Percentiles rank a stretch among this genome's conserved stretches.
Conservation (phyloP, 2,329 filamentous ascomycete genomes). For the Aspergillus viridinutans region DNA sequence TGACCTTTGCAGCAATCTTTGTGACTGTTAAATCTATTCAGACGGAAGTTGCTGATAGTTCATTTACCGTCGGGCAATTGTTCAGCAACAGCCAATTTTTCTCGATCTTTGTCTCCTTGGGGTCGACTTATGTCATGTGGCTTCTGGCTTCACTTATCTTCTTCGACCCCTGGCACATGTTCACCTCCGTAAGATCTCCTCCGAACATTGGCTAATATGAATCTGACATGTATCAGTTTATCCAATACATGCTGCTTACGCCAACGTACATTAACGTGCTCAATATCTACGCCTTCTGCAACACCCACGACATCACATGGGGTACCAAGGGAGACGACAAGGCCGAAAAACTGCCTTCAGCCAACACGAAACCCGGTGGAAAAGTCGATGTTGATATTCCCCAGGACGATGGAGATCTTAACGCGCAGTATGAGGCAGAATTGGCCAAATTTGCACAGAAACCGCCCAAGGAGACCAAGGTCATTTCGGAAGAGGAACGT, state of each 20-base stretch:
- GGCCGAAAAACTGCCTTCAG: constrained; percentile 80
- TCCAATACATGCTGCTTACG: constrained; percentile 91
- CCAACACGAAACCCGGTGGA: constrained; percentile 85
- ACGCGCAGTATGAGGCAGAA: constrained; percentile 90
- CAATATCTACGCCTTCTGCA: constrained; percentile 98
- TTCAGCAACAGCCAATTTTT: constrained; percentile 89
- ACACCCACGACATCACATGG: constrained; percentile 97
- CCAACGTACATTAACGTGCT: constrained; percentile 98
- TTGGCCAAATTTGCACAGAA: constrained; percentile 70
- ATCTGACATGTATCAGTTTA: constrained; percentile 50
- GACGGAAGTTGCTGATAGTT: constrained; percentile 56
- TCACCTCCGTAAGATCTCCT: constrained; percentile 59
- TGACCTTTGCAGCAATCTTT: constrained; percentile 91
- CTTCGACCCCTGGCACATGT: constrained; percentile 99
- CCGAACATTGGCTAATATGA: not conserved
- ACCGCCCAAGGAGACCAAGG: constrained; percentile 60
- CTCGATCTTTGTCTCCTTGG: constrained; percentile 85
- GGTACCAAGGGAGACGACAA: constrained; percentile 98
- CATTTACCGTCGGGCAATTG: constrained; percentile 67
- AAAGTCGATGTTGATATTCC: constrained; percentile 86
- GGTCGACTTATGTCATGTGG: constrained; percentile 91
- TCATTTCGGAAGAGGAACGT: constrained; percentile 59
- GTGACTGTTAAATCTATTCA: constrained; percentile 87
- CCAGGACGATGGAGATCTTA: constrained; percentile 89
- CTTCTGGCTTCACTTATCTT: constrained; percentile 87